Evolutionary conservation across 1,139 yeast species (phyloP).

Genomic region (Barnettozyma hawaiiensis): DNA sequence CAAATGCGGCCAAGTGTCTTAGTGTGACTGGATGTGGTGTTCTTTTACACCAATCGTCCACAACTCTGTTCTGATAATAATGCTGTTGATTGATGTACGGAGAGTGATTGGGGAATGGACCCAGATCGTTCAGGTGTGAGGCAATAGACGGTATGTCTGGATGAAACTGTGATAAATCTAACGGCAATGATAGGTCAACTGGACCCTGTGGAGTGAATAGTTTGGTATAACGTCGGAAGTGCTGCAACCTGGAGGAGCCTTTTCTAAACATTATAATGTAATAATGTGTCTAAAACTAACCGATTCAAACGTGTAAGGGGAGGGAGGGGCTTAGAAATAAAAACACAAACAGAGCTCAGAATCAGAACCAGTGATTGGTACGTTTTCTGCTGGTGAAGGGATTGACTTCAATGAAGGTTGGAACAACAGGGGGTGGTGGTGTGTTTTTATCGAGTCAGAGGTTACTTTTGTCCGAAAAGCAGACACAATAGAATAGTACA

Average conservation of each 20-base stretch:
- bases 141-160: slow-evolving; percentile 22
- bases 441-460: not conserved
- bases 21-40: slow-evolving; percentile 86
- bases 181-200: slow-evolving; percentile 13
- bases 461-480: not conserved
- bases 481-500: not conserved
- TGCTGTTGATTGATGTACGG: slow-evolving; percentile 47
- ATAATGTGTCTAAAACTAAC: too few relatives aligned
- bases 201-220: not conserved
- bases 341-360: too few relatives aligned
- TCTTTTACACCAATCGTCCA: slow-evolving; percentile 59
- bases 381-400: too few relatives aligned
- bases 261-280: not conserved
- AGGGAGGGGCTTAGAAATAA: too few relatives aligned
- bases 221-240: slow-evolving; percentile 1
- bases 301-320: too few relatives aligned
- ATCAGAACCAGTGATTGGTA: not conserved
- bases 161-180: slow-evolving; percentile 23
- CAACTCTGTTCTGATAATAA: slow-evolving; percentile 76
- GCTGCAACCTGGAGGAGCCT: not conserved
- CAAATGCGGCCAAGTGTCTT: slow-evolving; percentile 84
- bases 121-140: slow-evolving; percentile 24
- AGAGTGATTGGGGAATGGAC: slow-evolving; percentile 27
- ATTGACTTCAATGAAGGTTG: too few relatives aligned
- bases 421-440: not conserved